Conservation (phyloP, 2,329 filamentous ascomycete species). For the Drechmeria coniospora region DNA sequence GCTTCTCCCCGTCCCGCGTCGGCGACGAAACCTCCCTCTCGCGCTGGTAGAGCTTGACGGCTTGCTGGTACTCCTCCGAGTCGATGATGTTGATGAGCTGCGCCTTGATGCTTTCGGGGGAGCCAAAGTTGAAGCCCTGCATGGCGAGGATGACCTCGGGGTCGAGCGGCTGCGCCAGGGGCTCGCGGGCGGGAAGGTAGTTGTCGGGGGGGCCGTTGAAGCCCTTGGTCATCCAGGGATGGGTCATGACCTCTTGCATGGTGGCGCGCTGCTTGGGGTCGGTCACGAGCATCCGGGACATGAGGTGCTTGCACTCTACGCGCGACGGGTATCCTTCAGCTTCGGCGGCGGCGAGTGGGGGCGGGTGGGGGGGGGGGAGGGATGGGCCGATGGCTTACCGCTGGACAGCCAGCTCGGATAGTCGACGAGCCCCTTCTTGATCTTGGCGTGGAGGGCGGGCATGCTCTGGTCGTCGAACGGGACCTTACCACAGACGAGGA, state of each 20-base stretch:
- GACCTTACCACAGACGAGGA: conserved; percentile 92
- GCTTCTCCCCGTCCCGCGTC: conserved; percentile 59
- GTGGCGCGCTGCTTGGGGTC: conserved; percentile 77
- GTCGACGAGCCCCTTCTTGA: conserved; percentile 92
- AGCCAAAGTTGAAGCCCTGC: conserved; percentile 95
- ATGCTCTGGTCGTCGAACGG: conserved; percentile 99
- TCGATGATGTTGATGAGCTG: conserved; percentile 79
- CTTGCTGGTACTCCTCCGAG: conserved; percentile 85
- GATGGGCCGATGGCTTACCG: conserved; percentile 34
- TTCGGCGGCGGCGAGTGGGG: neutral
- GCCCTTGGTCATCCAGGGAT: conserved; percentile 92
- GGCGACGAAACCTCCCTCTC: conserved; percentile 46
- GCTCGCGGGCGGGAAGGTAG: conserved; percentile 68
- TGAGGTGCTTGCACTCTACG: conserved; percentile 80
- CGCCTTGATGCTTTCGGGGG: conserved; percentile 64
- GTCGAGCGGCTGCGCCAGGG: conserved; percentile 73
- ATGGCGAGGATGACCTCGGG: conserved; percentile 74
- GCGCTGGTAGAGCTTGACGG: conserved; percentile 53
- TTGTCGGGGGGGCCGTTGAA: conserved; percentile 81
- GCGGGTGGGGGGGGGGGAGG: neutral
- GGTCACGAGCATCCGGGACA: conserved; percentile 90
- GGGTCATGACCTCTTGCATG: conserved; percentile 81
- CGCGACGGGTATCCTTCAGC: neutral
- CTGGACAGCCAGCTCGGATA: conserved; percentile 86
- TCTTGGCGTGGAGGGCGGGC: conserved; percentile 95